phyloP scores from a whole-genome alignment of 164 flowering plant genomes.

The Euptelea pleiosperma region DNA sequence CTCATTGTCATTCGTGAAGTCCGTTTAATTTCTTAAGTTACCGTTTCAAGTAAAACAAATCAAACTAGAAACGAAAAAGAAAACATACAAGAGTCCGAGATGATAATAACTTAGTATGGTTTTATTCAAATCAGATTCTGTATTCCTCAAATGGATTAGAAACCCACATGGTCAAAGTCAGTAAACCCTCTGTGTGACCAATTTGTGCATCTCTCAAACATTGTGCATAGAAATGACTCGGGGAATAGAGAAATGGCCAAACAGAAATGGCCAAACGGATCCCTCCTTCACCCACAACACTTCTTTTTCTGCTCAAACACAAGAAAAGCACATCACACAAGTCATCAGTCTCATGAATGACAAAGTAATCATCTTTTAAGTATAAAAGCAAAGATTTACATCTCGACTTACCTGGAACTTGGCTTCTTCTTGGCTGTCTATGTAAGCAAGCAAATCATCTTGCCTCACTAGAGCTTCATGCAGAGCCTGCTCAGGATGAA shows the following conservation, averaged over 20 bases:
- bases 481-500: constrained; percentile 55
- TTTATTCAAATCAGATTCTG: background rate
- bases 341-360: background rate
- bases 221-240: constrained; percentile 1
- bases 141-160: constrained; percentile 1
- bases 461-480: constrained; percentile 85
- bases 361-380: background rate
- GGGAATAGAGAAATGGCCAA: no score
- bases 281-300: constrained; percentile 46
- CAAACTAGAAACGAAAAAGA: background rate
- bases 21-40: background rate
- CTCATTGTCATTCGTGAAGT: background rate
- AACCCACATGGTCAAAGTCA: background rate
- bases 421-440: constrained; percentile 74
- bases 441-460: constrained; percentile 85
- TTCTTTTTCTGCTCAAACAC: constrained; percentile 45
- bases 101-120: background rate
- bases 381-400: background rate
- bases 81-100: no score
- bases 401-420: constrained; percentile 47
- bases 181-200: constrained; percentile 1
- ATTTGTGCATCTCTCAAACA: constrained; percentile 4
- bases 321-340: background rate
- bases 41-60: no score
- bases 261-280: background rate